These are phyloP conservation scores for Hirsutella minnesotensis DNA, from an alignment of 2,329 filamentous ascomycete species.

Conservation along the genomic window DNA sequence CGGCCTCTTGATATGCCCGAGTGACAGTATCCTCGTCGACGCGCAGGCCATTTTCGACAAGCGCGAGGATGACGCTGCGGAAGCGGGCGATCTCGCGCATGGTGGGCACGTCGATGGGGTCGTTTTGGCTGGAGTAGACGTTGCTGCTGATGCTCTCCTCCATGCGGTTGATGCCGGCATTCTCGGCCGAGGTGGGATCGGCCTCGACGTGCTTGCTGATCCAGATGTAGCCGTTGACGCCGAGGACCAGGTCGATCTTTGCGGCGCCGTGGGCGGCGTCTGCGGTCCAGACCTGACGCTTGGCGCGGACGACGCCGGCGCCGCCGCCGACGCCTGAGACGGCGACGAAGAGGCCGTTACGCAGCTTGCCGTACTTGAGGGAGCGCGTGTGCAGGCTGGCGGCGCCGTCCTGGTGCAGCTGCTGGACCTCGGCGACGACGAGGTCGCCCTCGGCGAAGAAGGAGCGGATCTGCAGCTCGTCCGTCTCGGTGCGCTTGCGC, in stretches of 20 bases:
- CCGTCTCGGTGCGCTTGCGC: conserved; percentile 82
- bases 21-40: conserved; percentile 88
- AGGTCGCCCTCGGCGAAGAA: conserved; percentile 95
- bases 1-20: conserved; percentile 67
- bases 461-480: conserved; percentile 93
- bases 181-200: conserved; percentile 30
- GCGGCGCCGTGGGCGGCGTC: conserved; percentile 42
- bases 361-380: conserved; percentile 87
- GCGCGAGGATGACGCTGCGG: conserved; percentile 65
- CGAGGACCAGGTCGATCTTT: conserved; percentile 75
- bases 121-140: conserved; percentile 93
- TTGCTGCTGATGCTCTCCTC: conserved; percentile 78
- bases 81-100: conserved; percentile 82
- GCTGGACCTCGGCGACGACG: conserved; percentile 89
- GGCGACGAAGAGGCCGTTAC: conserved; percentile 82
- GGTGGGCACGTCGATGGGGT: conserved; percentile 63
- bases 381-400: conserved; percentile 82
- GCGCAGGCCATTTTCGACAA: conserved; percentile 70
- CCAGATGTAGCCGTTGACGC: conserved; percentile 96
- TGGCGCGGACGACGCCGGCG: conserved; percentile 69
- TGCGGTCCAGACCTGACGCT: conserved; percentile 81
- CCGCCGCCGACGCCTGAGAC: conserved; percentile 78
- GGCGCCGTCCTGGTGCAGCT: conserved; percentile 71
- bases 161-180: conserved; percentile 63
- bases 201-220: conserved; percentile 72